Percentiles rank a stretch among this genome's conserved stretches.
Conservation (phyloP, 495 filamentous ascomycete species). For the Talaromyces ruber region DNA sequence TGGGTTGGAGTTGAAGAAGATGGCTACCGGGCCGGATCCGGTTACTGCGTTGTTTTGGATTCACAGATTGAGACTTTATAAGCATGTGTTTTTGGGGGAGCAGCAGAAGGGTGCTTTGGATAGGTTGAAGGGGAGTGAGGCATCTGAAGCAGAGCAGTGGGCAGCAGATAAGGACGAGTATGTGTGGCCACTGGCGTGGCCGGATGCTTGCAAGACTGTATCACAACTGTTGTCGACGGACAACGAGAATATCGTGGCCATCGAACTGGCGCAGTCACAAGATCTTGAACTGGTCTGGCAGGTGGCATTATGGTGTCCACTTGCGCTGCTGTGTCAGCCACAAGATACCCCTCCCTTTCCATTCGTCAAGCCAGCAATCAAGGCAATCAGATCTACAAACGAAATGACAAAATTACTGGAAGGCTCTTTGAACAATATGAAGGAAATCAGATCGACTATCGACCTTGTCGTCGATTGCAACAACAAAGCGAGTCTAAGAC, state of each 20-base stretch:
- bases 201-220: neutral
- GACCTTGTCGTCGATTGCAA: neutral
- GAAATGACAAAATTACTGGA: neutral
- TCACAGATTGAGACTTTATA: neutral
- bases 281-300: neutral
- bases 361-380: neutral
- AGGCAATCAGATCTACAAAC: neutral
- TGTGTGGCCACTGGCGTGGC: neutral
- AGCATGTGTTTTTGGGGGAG: neutral
- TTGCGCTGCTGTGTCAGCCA: neutral
- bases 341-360: neutral
- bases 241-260: neutral
- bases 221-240: neutral
- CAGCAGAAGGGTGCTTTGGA: neutral
- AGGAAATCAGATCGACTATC: neutral
- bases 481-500: neutral
- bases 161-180: neutral
- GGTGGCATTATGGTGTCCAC: neutral
- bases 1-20: neutral
- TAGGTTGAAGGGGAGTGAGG: neutral
- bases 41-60: neutral
- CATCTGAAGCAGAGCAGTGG: neutral
- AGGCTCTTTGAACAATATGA: neutral
- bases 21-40: neutral
- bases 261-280: neutral